Evolutionary conservation across 176 grass and related monocot genomes (phyloP), one percentile per base, ranked within the genome.

Genomic region (Oryza nivara): DNA sequence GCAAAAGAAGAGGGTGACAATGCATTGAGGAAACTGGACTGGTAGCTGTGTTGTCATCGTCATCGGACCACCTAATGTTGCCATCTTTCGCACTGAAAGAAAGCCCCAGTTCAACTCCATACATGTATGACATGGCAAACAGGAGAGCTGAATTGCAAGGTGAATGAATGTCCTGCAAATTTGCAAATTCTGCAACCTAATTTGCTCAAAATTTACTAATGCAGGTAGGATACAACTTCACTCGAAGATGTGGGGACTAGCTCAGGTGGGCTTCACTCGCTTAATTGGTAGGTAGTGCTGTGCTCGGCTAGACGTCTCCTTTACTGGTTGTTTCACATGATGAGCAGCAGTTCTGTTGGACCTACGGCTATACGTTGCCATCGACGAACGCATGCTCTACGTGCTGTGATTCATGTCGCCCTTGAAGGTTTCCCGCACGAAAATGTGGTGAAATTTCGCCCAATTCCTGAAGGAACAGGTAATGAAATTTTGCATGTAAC

Each of bases 361-460:
- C 58, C 44, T 74, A 40, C 4, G 30, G 49, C 40, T 26, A 30
- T 26, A 30, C 30, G 74, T 70, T 65, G 34, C 45, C 80, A 83
- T 83, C 54, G 23, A 66, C 56, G 14, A 73, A 15, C 20, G 67
- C 80, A 67, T 83, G 80, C 54, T 45, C 45, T n/a, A 73, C 81
- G 75, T 58, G 80, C n/a, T 52, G 72, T 16, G 20, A 20, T n/a
- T 8, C 12, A 5, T 52, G 30, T 49, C 36, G 68, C 10, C 17
- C 56, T 65, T 48, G 23, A 15, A 70, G 14, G 73, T 78, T 77
- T 63, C 58, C n/a, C 20, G 7, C 1, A 22, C 20, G 56, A 61
- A 61, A 7, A n/a, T 7, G 19, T n/a, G 56, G 2, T 22, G 56
- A 61, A 61, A 61, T n/a, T 61, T 61, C 56, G 7, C 9, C 8